Evolutionary conservation across 2,329 filamentous ascomycete species (phyloP).

Genomic region (Cladosporium halotolerans): DNA sequence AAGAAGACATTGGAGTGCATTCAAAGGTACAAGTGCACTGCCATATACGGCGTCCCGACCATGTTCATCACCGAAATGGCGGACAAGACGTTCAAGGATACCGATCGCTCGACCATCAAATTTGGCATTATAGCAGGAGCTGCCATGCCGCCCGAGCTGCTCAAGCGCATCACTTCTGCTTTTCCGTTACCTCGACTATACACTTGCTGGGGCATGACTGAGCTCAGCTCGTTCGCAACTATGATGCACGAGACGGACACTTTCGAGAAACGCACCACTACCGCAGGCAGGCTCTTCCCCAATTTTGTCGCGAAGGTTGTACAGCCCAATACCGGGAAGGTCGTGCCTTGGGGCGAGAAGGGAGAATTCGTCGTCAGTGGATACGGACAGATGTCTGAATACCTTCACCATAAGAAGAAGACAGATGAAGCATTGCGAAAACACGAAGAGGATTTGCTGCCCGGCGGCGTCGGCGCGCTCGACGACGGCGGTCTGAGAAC

Average conservation of each 20-base stretch:
- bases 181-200: conserved; percentile 70
- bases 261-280: conserved; percentile 59
- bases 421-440: conserved; percentile 61
- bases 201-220: conserved; percentile 57
- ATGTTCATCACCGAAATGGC: conserved; percentile 67
- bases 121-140: conserved; percentile 66
- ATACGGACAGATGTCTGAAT: conserved; percentile 64
- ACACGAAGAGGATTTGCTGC: conserved; percentile 12
- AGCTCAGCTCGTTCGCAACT: conserved; percentile 74
- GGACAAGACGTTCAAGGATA: neutral
- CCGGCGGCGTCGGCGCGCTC: conserved; percentile 30
- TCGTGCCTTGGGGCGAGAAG: conserved; percentile 60
- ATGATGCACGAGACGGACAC: conserved; percentile 70
- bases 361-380: conserved; percentile 75
- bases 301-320: conserved; percentile 71
- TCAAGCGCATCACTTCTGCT: conserved; percentile 63
- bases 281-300: conserved; percentile 72
- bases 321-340: conserved; percentile 28
- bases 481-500: conserved; percentile 4
- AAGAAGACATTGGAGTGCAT: conserved; percentile 60
- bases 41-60: conserved; percentile 72
- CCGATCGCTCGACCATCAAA: conserved; percentile 41
- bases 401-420: conserved; percentile 64
- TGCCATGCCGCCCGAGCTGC: conserved; percentile 67
- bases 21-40: conserved; percentile 49